Percentiles rank a stretch among this genome's conserved stretches.
Conservation (phyloP, 352 stramenopile species). For the Phytopythium mirpurense region DNA sequence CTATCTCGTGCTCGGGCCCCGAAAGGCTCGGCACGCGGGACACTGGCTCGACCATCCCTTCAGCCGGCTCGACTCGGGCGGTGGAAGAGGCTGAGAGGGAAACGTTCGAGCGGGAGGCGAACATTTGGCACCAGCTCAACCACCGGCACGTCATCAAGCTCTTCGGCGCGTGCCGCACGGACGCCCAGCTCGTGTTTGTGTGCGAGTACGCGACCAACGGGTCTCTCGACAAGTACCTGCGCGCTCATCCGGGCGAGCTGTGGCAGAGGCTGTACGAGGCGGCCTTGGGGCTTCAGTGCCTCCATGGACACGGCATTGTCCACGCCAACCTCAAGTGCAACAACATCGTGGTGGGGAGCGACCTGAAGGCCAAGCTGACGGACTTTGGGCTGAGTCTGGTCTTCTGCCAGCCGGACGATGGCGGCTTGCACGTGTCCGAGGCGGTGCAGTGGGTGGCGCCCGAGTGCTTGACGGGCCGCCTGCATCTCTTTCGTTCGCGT, state of each 20-base stretch:
- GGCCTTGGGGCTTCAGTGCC: slow-evolving; percentile 23
- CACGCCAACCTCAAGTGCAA: slow-evolving; percentile 22
- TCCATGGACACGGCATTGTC: slow-evolving; percentile 20
- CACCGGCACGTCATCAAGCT: slow-evolving; percentile 11
- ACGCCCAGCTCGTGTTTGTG: slow-evolving; percentile 6
- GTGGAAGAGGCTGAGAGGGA: not conserved
- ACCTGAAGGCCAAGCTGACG: slow-evolving; percentile 17
- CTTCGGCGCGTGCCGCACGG: slow-evolving; percentile 10
- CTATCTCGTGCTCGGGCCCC: too few species aligned
- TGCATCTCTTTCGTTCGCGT: slow-evolving; percentile 3
- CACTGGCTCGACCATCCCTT: too few species aligned
- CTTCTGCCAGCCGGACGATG: not conserved
- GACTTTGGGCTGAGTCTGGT: slow-evolving; percentile 22
- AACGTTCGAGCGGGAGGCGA: slow-evolving; percentile 12
- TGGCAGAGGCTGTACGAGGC: slow-evolving; percentile 17
- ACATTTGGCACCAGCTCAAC: slow-evolving; percentile 10
- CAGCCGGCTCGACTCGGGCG: not conserved
- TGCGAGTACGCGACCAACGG: slow-evolving; percentile 16
- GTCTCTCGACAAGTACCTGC: slow-evolving; percentile 18
- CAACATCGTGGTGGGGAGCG: slow-evolving; percentile 22
- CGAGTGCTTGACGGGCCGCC: slow-evolving; percentile 14
- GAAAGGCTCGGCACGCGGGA: too few species aligned
- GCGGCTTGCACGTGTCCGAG: not conserved
- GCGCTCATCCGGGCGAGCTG: slow-evolving; percentile 2
- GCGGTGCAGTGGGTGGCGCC: slow-evolving; percentile 20